Evolutionary conservation across 2,329 filamentous ascomycete species (phyloP), one percentile per base, ranked within the genome.

Genomic region (Xylariaceae sp.): DNA sequence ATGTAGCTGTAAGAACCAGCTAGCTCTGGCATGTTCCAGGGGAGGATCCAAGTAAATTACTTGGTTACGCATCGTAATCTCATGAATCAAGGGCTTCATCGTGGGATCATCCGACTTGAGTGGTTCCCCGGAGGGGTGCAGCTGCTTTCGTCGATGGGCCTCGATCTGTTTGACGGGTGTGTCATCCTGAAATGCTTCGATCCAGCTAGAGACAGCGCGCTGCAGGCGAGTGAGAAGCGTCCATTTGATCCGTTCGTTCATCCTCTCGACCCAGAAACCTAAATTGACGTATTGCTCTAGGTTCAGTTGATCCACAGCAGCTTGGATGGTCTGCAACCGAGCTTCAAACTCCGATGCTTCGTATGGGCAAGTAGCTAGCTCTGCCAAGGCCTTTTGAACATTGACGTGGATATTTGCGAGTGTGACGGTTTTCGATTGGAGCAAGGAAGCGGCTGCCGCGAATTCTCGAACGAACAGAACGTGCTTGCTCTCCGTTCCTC

Each of bases 41-140:
- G 95, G 95, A 3, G 95, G 96, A 50, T 97, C 95, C 23, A 99
- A 84, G 70, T 96, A 96, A 65, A 99, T 96, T 64, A 97, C 90
- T 74, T 99, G 95, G 68, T 98, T 98, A 28, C 91, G 90, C 92
- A 99, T 99, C 5, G 92, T 95, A 52, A 99, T 89, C 72, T 99
- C 95, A 66, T 97, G 91, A 14, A 95, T 82, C 21, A 96, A 83
- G 26, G 84, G 85, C 67, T 84, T 87, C 76, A 96, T 86, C 3
- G 81, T 81, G 0, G 91, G 91, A 3, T 77, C 76, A 54, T 85
- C 81, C 28, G 77, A 76, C 63, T 78, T 82, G 40, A 65, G 63
- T 45, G 77, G 75, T 26, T 82, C 81, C 4, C 73, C 73, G 11
- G 71, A 69, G 8, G 77, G 76, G 7, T 74, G 74, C 17, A 77